Evolutionary conservation across 169 alveolate genomes (phyloP), one percentile per base, ranked within the genome.

Genomic region (Toxoplasma gondii): DNA sequence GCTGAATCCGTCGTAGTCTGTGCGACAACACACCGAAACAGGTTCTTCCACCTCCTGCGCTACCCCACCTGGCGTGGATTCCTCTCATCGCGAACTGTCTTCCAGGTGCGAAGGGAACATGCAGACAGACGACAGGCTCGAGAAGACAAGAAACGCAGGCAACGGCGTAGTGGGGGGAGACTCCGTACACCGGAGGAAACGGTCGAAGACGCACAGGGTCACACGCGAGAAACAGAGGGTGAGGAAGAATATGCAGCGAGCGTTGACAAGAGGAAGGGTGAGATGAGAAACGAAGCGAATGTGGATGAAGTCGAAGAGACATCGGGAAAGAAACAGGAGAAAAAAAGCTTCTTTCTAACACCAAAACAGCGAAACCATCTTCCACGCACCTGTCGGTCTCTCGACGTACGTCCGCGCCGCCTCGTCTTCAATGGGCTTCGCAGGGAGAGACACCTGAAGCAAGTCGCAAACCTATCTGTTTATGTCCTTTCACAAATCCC

Each of bases 181-280:
- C n/a, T 17, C 43, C 9, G 43, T 17, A 98, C 97, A 92, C 98
- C 97, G 94, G 97, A 97, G n/a, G 97, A 96, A 39, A 97, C 96
- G 90, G 49, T 94, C 97, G 64, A 96, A 96, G n/a, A 97, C 97
- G 64, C 97, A 93, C 58, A 97, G 97, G 74, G 49, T 0, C 43
- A 39, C 34, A 81, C 45, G 19, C 58, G 53, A 92, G 88, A 17
- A 74, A 4, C 92, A 90, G 38, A 17, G 81, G 54, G 39, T 10
- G 29, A 74, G 22, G 41, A 92, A 90, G 78, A 74, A 29, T 19
- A 19, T 34, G 54, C n/a, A 45, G 80, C 4, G 5, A 7, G 54
- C 24, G 34, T 12, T 39, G 24, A 31, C 70, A 29, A 88, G 34
- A 4, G 54, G 29, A 29, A 88, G 58, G 4, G 9, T 27, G 31